phyloP scores from a whole-genome alignment of 2,329 filamentous ascomycete genomes.

The Fusarium sterilihyphosum region DNA sequence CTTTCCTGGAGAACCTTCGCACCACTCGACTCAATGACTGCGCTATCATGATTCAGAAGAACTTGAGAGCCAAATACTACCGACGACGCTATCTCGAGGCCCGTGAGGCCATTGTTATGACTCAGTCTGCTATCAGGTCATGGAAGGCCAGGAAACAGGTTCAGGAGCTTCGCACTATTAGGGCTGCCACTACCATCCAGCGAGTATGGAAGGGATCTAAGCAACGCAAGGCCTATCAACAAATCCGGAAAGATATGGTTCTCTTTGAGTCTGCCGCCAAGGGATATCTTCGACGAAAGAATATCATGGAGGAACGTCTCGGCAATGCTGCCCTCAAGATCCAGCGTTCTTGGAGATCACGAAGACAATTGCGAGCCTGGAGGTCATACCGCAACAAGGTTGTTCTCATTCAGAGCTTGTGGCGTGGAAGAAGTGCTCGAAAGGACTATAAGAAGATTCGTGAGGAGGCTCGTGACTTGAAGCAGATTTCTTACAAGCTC shows the following conservation, averaged over 20 bases:
- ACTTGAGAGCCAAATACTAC: constrained; percentile 94
- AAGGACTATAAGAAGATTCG: constrained; percentile 88
- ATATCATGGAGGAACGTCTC: constrained; percentile 92
- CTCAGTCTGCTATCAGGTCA: constrained; percentile 82
- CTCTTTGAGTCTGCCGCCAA: constrained; percentile 90
- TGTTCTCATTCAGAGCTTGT: constrained; percentile 89
- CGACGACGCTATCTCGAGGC: constrained; percentile 90
- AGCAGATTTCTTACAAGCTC: constrained; percentile 99
- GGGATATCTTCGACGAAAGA: constrained; percentile 88
- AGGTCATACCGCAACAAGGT: constrained; percentile 90
- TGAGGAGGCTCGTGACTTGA: constrained; percentile 96
- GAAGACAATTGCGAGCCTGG: constrained; percentile 82
- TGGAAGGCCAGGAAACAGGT: constrained; percentile 80
- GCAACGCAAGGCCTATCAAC: constrained; percentile 82
- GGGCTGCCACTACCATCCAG: constrained; percentile 93
- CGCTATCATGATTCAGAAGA: constrained; percentile 99
- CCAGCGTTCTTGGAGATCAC: constrained; percentile 88
- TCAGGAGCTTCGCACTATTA: constrained; percentile 82
- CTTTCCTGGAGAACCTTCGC: constrained; percentile 93
- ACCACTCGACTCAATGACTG: constrained; percentile 92
- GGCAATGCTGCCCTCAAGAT: constrained; percentile 92
- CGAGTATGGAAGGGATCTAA: constrained; percentile 94
- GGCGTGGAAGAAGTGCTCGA: constrained; percentile 85
- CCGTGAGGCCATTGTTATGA: constrained; percentile 79
- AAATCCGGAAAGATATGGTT: constrained; percentile 84